Conservation (phyloP, 2,329 filamentous ascomycete genomes). For the Byssothecium circinans region DNA sequence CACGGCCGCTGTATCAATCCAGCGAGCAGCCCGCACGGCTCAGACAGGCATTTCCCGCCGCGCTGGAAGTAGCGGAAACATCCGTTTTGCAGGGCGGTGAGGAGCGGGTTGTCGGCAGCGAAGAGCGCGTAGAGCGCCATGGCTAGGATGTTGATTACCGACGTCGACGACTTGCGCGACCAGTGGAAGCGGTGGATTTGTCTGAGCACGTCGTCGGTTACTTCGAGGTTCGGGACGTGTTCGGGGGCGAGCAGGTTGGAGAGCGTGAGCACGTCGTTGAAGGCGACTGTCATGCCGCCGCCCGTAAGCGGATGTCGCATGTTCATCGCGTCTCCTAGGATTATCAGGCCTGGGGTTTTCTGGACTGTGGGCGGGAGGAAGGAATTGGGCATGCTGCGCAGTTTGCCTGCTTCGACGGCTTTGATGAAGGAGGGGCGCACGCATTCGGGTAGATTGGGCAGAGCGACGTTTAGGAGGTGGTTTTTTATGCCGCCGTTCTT, state of each 20-base stretch:
- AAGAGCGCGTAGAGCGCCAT: constrained; percentile 92
- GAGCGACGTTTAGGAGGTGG: constrained; percentile 77
- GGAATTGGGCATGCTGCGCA: constrained; percentile 94
- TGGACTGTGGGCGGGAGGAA: constrained; percentile 83
- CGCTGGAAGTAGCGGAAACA: constrained; percentile 91
- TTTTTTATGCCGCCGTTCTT: constrained; percentile 80
- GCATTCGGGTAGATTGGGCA: constrained; percentile 73
- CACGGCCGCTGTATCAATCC: constrained; percentile 78
- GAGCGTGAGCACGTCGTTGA: constrained; percentile 86
- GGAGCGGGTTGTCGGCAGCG: constrained; percentile 66
- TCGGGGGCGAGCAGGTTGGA: constrained; percentile 71
- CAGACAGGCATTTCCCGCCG: constrained; percentile 71
- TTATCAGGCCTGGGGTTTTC: constrained; percentile 69
- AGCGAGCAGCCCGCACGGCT: constrained; percentile 78
- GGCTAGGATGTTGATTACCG: constrained; percentile 96
- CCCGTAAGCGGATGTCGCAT: constrained; percentile 99
- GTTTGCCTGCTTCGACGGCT: constrained; percentile 74
- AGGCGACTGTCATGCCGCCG: constrained; percentile 96
- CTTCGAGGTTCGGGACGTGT: constrained; percentile 67
- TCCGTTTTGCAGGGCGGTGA: constrained; percentile 79
- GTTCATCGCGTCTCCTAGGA: constrained; percentile 94
- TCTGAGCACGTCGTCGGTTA: constrained; percentile 65
- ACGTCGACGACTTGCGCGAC: constrained; percentile 77
- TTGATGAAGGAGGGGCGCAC: constrained; percentile 73
- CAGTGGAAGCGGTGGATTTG: constrained; percentile 82